Percentiles rank a stretch among this genome's conserved stretches.
Evolutionary conservation across 345 rosid genomes (phyloP).

Genomic region (Melaleuca alternifolia): DNA sequence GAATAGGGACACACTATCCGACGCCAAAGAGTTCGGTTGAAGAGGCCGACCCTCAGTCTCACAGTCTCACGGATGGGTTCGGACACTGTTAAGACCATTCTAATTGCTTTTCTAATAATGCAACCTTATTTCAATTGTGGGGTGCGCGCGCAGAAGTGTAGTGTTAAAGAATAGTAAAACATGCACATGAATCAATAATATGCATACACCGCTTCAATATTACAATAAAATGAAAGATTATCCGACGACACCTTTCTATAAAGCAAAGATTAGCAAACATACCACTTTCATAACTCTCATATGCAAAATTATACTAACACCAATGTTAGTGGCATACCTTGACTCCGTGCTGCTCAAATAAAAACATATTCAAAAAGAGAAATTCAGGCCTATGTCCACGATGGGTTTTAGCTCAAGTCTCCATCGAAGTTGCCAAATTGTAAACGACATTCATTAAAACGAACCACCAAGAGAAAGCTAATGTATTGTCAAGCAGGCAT

Average conservation of each 20-base stretch:
- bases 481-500: neutral
- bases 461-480: neutral
- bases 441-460: neutral
- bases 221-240: too few species aligned
- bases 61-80: neutral
- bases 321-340: neutral
- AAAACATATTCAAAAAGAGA: neutral
- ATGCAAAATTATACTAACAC: neutral
- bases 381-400: neutral
- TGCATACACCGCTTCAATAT: too few species aligned
- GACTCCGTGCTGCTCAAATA: rapidly evolving
- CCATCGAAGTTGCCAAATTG: neutral
- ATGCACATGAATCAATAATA: neutral
- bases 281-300: neutral
- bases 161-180: neutral
- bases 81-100: neutral
- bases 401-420: neutral
- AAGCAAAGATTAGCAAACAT: too few species aligned
- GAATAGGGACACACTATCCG: too few species aligned
- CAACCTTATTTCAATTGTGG: neutral
- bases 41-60: neutral
- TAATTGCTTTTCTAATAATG: neutral
- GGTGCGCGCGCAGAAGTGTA: neutral
- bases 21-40: too few species aligned
- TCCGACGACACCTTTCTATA: too few species aligned